phyloP scores from a whole-genome alignment of 2,329 filamentous ascomycete genomes.

The Penicillium sp. region DNA sequence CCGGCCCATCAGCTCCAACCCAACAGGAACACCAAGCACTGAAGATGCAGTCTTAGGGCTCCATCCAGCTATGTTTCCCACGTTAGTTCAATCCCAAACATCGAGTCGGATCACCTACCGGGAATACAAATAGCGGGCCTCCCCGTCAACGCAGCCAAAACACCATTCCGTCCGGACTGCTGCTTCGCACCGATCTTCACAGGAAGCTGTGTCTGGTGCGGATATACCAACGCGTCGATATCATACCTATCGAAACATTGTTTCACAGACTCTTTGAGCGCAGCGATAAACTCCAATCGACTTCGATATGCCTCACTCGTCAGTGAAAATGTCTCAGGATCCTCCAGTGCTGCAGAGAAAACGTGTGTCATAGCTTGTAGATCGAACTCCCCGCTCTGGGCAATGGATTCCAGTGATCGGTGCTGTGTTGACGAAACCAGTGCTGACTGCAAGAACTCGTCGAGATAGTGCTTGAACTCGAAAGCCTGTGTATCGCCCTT shows the following conservation, averaged over 20 bases:
- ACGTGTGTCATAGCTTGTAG: constrained; percentile 45
- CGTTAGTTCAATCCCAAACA: not conserved
- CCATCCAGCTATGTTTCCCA: constrained; percentile 36
- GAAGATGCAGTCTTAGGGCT: constrained; percentile 43
- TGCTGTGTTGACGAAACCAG: constrained; percentile 17
- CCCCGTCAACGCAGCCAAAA: constrained; percentile 48
- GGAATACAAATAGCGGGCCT: constrained; percentile 44
- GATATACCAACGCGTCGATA: constrained; percentile 55
- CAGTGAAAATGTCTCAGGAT: constrained; percentile 47
- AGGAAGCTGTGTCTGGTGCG: constrained; percentile 56
- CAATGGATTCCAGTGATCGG: constrained; percentile 43
- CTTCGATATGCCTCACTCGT: constrained; percentile 43
- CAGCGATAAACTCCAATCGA: constrained; percentile 43
- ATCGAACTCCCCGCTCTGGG: constrained; percentile 46
- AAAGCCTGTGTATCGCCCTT: constrained; percentile 52
- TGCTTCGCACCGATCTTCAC: constrained; percentile 49
- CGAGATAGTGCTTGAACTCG: constrained; percentile 51
- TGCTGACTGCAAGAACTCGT: constrained; percentile 46
- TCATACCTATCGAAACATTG: constrained; percentile 43
- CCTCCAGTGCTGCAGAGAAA: constrained; percentile 49
- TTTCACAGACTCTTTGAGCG: constrained; percentile 46
- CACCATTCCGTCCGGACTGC: constrained; percentile 54
- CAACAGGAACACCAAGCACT: constrained; percentile 52
- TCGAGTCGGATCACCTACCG: constrained; percentile 25
- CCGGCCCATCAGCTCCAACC: constrained; percentile 55